Percentiles rank a stretch among this genome's conserved stretches.
Evolutionary conservation across 495 filamentous ascomycete species (phyloP).

Genomic region (Cercophora scortea): DNA sequence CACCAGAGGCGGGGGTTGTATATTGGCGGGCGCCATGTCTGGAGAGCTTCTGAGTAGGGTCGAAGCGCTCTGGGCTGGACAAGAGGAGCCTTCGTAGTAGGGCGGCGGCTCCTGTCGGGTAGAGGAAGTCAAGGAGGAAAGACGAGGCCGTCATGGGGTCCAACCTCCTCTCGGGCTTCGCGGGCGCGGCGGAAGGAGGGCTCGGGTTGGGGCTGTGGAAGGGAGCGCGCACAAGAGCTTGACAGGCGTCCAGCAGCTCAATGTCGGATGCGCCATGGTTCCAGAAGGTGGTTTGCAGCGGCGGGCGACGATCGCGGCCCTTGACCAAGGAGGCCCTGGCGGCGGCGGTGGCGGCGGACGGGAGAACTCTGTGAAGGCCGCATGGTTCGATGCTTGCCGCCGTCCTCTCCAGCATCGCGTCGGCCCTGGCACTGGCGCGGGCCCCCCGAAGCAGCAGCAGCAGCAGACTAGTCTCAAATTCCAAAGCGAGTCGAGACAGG

Average conservation of each 20-base stretch:
- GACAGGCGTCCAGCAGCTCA: conserved; percentile 45
- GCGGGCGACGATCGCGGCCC: conserved; percentile 47
- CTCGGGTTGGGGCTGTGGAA: conserved; percentile 1
- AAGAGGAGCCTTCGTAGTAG: conserved; percentile 33
- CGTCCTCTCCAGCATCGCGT: conserved; percentile 76
- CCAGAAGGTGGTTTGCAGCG: conserved; percentile 60
- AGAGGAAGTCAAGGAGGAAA: conserved; percentile 56
- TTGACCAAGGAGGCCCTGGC: conserved; percentile 39
- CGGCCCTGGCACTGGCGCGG: neutral
- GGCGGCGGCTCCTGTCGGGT: conserved; percentile 46
- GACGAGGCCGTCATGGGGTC: conserved; percentile 28
- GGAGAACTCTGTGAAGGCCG: conserved; percentile 56
- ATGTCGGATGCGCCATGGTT: conserved; percentile 51
- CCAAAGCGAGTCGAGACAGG: too few relatives aligned
- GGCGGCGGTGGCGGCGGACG: conserved; percentile 32
- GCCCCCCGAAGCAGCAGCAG: too few relatives aligned
- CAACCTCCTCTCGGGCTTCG: conserved; percentile 9
- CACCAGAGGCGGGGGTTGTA: conserved; percentile 7
- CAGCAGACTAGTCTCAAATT: too few relatives aligned
- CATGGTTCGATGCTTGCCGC: conserved; percentile 70
- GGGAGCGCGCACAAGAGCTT: conserved; percentile 25
- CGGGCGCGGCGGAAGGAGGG: conserved; percentile 4
- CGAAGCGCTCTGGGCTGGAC: conserved; percentile 4
- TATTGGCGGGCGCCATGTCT: conserved; percentile 8
- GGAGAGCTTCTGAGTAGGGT: neutral